Percentiles rank a stretch among this genome's conserved stretches.
These are phyloP conservation scores for Scleroderma bovista DNA, from an alignment of 768 basidiomycete genomes.

Conservation along the genomic window DNA sequence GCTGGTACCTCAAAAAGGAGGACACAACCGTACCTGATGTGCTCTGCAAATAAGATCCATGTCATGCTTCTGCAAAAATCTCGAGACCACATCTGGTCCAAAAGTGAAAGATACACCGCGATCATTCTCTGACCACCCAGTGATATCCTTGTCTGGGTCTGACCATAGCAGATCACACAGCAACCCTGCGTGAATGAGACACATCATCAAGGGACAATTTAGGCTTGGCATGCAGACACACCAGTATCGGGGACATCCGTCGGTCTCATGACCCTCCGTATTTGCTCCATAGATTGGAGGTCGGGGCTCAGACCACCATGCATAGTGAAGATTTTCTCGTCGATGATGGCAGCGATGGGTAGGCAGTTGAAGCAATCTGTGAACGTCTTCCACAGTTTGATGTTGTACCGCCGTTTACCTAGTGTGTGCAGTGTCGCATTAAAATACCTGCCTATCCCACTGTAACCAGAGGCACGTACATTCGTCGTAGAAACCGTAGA, in stretches of 20 bases:
- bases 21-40: slow-evolving; percentile 70
- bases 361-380: slow-evolving; percentile 99
- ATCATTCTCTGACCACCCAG: slow-evolving; percentile 99
- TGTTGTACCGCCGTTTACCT: slow-evolving; percentile 99
- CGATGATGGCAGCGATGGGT: slow-evolving; percentile 98
- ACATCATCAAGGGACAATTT: slow-evolving; percentile 1
- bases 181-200: slow-evolving; percentile 48
- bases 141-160: slow-evolving; percentile 99
- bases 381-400: slow-evolving; percentile 99
- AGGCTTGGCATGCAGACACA: slow-evolving; percentile 28
- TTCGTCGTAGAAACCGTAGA: slow-evolving; percentile 99
- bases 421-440: slow-evolving; percentile 1
- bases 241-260: slow-evolving; percentile 99
- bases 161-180: slow-evolving; percentile 98
- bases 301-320: slow-evolving; percentile 97
- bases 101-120: slow-evolving; percentile 98
- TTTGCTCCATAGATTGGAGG: slow-evolving; percentile 99
- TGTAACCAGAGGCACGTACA: slow-evolving; percentile 55
- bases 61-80: slow-evolving; percentile 99
- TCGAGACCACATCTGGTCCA: slow-evolving; percentile 94
- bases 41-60: slow-evolving; percentile 99
- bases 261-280: slow-evolving; percentile 97
- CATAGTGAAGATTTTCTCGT: slow-evolving; percentile 99
- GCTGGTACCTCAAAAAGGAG: slow-evolving; percentile 1
- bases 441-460: slow-evolving; percentile 7